Conservation (phyloP, 2,329 filamentous ascomycete genomes). For the Teratosphaeria zuluensis region DNA sequence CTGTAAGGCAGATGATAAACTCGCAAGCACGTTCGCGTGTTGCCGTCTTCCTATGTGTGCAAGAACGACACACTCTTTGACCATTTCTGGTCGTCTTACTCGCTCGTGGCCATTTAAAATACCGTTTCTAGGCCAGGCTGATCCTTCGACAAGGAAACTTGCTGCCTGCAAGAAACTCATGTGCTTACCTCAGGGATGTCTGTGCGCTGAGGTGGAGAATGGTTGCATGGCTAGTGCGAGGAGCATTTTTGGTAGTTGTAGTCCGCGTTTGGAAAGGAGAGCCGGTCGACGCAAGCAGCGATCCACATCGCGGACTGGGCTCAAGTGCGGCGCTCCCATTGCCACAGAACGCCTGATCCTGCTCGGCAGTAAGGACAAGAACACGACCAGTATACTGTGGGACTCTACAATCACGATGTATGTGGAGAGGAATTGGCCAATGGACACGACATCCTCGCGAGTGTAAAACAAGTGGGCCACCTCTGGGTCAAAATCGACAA, state of each 20-base stretch:
- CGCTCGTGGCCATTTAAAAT: background rate
- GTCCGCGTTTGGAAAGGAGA: background rate
- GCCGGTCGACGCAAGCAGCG: background rate
- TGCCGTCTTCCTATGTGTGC: background rate
- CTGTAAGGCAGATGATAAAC: background rate
- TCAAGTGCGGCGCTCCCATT: background rate
- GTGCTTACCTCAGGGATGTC: background rate
- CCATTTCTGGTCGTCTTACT: too few species aligned
- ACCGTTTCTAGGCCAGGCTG: background rate
- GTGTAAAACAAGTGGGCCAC: background rate
- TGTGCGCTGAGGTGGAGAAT: background rate
- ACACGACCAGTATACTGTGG: background rate
- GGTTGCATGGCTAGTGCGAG: background rate
- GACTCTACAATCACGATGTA: background rate
- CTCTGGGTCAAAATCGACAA: background rate
- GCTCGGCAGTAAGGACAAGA: background rate
- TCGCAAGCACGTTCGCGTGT: background rate
- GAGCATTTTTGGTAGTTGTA: background rate
- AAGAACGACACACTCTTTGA: background rate
- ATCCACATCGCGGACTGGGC: background rate
- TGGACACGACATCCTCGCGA: background rate
- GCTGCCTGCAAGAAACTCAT: background rate
- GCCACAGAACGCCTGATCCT: background rate
- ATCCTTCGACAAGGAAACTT: background rate
- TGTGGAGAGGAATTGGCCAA: background rate